Evolutionary conservation across 805 yeast genomes (phyloP), one percentile per base, ranked within the genome.

Genomic region (Metschnikowia orientalis): DNA sequence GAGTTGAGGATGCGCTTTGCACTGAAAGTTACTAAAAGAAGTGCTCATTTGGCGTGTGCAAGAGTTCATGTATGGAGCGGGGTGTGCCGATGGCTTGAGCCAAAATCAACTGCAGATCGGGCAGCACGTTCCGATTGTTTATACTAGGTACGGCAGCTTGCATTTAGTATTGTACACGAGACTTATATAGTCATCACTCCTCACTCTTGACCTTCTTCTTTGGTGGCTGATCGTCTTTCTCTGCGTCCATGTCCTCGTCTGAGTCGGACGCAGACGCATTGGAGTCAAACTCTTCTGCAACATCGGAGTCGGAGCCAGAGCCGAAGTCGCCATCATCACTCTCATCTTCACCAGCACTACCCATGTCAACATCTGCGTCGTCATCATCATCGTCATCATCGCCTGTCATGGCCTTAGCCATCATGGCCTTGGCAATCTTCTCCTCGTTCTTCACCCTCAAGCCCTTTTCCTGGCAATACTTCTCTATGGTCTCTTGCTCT

Each of bases 281-380:
- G 8, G 87, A 80, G 51, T 83, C 90, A 50, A 70, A 85, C 56
- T 86, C 96, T 58, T 84, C 94, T 6, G 89, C 94, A 25, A 79
- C 78, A 46, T 84, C 95, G 23, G 78, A 74, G 25, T 74, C 86
- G 10, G 71, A 65, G 5, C 66, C 79, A 6, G 61, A 63, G 14
- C 79, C 69, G 67, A 89, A 90, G 58, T 90, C 97, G 55, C 81
- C 96, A 62, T 88, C 97, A 7, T 69, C 77, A 38, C 83, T 77
- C 50, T 84, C 95, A 22, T 60, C 67, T 39, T 83, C 94, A 36
- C 79, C 95, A 3, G 90, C 95, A 42, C 92, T 82, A 69, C 85
- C 41, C 70, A 66, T 63, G 43, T 62, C 70, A 9, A 61, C 76
- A 33, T 69, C 80, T 4, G 44, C 57, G 17, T 54, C 69, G 28